These are phyloP conservation scores for Rubia tinctorum DNA, from an alignment of 305 asterid genomes.

Conservation along the genomic window DNA sequence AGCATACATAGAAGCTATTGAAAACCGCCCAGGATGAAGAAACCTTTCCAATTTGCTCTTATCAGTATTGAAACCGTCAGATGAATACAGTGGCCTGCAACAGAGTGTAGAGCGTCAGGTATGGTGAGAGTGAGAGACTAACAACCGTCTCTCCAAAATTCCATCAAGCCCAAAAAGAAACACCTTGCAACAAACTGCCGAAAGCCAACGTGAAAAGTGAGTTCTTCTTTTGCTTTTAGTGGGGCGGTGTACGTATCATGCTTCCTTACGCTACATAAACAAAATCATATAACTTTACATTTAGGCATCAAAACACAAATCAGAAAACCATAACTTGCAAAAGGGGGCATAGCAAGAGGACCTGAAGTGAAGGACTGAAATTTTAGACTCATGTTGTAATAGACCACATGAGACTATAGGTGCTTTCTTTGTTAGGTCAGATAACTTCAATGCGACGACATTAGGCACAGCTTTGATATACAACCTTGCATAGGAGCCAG, in stretches of 20 bases:
- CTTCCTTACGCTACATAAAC: slow-evolving; percentile 63
- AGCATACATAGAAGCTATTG: slow-evolving; percentile 84
- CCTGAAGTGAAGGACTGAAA: slow-evolving; percentile 98
- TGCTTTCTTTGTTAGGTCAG: slow-evolving; percentile 36
- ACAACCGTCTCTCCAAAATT: background rate
- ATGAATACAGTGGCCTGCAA: slow-evolving; percentile 83
- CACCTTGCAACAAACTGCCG: slow-evolving; percentile 83
- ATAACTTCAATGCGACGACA: slow-evolving; percentile 58
- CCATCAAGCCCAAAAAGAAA: background rate
- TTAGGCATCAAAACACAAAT: slow-evolving; percentile 6
- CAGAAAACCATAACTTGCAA: background rate
- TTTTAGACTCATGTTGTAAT: slow-evolving; percentile 84
- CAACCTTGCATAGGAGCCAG: slow-evolving; percentile 74
- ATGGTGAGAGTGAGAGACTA: slow-evolving; percentile 7
- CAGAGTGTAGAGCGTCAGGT: slow-evolving; percentile 11
- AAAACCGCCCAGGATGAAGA: slow-evolving; percentile 87
- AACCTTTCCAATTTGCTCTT: slow-evolving; percentile 98
- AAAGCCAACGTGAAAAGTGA: slow-evolving; percentile 87
- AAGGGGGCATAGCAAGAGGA: slow-evolving; percentile 22
- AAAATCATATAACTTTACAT: background rate
- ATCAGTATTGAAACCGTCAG: slow-evolving; percentile 67
- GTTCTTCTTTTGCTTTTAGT: slow-evolving; percentile 94
- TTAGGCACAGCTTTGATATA: slow-evolving; percentile 56
- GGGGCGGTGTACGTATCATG: slow-evolving; percentile 78
- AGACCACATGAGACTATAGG: slow-evolving; percentile 82